Evolutionary conservation across 495 filamentous ascomycete genomes (phyloP).

Genomic region (Aspergillus saccharolyticus): DNA sequence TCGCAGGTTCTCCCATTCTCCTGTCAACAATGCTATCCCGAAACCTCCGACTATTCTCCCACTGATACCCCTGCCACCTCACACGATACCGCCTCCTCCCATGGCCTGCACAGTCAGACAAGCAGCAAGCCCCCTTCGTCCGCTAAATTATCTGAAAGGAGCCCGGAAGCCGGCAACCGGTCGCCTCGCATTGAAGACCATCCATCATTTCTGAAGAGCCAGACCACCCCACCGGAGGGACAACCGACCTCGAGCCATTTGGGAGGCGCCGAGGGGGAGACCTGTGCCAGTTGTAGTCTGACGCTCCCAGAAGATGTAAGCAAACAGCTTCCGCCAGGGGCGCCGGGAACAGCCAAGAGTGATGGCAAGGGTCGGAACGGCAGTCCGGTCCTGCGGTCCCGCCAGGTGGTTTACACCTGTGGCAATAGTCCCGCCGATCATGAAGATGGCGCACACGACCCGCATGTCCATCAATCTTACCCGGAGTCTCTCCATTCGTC

Average conservation of each 20-base stretch:
- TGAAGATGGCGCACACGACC: conserved; percentile 34
- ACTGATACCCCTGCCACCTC: conserved; percentile 30
- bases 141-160: conserved; percentile 14
- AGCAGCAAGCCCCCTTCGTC: conserved; percentile 15
- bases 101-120: conserved; percentile 17
- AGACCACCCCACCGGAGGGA: conserved; percentile 29
- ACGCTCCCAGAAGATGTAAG: conserved; percentile 50
- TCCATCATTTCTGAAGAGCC: conserved; percentile 37
- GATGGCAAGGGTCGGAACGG: conserved; percentile 49
- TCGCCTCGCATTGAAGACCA: conserved; percentile 43
- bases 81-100: conserved; percentile 24
- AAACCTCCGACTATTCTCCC: conserved; percentile 28
- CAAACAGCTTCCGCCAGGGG: conserved; percentile 49
- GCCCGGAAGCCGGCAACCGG: conserved; percentile 16
- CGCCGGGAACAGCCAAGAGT: conserved; percentile 44
- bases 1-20: conserved; percentile 79
- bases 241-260: conserved; percentile 29
- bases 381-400: conserved; percentile 54
- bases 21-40: conserved; percentile 65
- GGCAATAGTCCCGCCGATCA: conserved; percentile 36
- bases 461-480: conserved; percentile 36
- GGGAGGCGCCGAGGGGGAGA: conserved; percentile 39
- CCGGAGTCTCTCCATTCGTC: conserved; percentile 43
- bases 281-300: conserved; percentile 56
- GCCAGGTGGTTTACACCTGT: conserved; percentile 45